Evolutionary conservation across 2,329 filamentous ascomycete species (phyloP).

Genomic region (Fusarium sacchari): DNA sequence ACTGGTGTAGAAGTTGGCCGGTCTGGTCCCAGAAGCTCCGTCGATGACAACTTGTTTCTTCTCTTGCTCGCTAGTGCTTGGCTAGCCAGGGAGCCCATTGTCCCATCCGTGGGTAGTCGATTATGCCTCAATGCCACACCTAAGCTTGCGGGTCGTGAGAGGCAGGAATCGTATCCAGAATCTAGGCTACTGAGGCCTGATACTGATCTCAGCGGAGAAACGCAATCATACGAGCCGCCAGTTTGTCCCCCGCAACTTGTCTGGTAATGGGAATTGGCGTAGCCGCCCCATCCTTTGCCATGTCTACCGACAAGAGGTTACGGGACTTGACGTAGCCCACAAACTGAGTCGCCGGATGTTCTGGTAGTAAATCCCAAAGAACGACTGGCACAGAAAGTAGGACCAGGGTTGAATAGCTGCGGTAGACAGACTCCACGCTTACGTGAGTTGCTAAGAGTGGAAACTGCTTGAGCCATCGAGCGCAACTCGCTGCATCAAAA

Average conservation of each 20-base stretch:
- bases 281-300: constrained; percentile 10
- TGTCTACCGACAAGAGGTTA: constrained; percentile 33
- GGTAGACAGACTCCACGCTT: constrained; percentile 39
- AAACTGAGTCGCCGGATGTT: constrained; percentile 42
- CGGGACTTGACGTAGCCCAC: constrained; percentile 42
- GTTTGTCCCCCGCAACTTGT: constrained; percentile 16
- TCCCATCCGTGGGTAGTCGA: constrained; percentile 32
- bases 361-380: constrained; percentile 40
- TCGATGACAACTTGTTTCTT: constrained; percentile 23
- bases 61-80: constrained; percentile 31
- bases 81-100: constrained; percentile 21
- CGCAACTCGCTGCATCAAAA: constrained; percentile 39
- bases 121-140: constrained; percentile 23
- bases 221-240: constrained; percentile 25
- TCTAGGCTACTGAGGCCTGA: constrained; percentile 41
- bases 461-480: constrained; percentile 44
- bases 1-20: constrained; percentile 22
- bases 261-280: constrained; percentile 40
- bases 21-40: constrained; percentile 33
- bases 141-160: constrained; percentile 36
- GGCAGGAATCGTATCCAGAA: constrained; percentile 41
- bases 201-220: constrained; percentile 34
- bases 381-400: constrained; percentile 42
- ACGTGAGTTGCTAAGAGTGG: constrained; percentile 42
- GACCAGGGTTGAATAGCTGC: constrained; percentile 40